phyloP scores from a whole-genome alignment of 176 grass and related monocot genomes.

The Alloteropsis semialata region DNA sequence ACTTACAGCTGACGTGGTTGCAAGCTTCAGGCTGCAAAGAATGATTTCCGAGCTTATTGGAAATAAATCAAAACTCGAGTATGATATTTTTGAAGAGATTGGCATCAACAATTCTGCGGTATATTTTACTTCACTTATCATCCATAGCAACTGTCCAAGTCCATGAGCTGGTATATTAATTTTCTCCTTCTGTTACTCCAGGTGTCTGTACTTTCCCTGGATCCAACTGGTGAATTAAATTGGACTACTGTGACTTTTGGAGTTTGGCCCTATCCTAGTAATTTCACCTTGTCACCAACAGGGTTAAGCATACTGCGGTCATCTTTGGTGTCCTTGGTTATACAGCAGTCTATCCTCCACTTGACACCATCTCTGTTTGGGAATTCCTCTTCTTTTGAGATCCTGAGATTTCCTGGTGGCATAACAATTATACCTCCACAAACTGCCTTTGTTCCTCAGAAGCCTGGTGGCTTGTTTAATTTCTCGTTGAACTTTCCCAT shows the following conservation, averaged over 20 bases:
- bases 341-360: slow-evolving; percentile 58
- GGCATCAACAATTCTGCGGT: slow-evolving; percentile 55
- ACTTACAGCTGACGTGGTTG: slow-evolving; percentile 63
- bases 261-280: slow-evolving; percentile 72
- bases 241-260: slow-evolving; percentile 65
- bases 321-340: slow-evolving; percentile 59
- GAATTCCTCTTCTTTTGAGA: slow-evolving; percentile 64
- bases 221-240: slow-evolving; percentile 55
- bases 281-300: slow-evolving; percentile 57
- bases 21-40: slow-evolving; percentile 72
- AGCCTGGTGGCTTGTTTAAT: slow-evolving; percentile 60
- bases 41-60: slow-evolving; percentile 41
- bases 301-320: slow-evolving; percentile 61
- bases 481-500: slow-evolving; percentile 74
- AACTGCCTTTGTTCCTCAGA: slow-evolving; percentile 68
- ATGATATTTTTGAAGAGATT: slow-evolving; percentile 85
- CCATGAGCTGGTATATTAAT: neutral
- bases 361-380: slow-evolving; percentile 75
- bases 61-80: slow-evolving; percentile 64
- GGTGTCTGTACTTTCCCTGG: slow-evolving; percentile 58
- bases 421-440: slow-evolving; percentile 79
- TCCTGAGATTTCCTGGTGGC: slow-evolving; percentile 66
- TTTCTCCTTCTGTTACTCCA: slow-evolving; percentile 29
- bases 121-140: slow-evolving; percentile 17
- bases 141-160: neutral